These are phyloP conservation scores for Aspergillus arachidicola DNA, from an alignment of 2,329 filamentous ascomycete genomes.

Conservation along the genomic window DNA sequence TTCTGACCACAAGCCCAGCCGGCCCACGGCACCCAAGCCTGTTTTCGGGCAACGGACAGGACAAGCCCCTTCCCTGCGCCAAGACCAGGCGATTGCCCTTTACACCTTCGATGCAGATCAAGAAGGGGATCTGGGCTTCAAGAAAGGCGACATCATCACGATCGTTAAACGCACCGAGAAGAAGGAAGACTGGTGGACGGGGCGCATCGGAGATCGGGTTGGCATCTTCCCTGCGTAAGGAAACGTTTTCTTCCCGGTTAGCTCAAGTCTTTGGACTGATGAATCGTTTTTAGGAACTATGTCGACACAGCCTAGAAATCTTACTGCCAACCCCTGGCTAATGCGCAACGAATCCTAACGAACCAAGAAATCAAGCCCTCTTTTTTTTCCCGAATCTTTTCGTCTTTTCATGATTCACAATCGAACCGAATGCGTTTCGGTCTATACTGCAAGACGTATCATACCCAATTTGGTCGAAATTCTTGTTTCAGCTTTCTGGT, in stretches of 20 bases:
- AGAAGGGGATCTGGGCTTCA: conserved; percentile 88
- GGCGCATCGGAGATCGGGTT: conserved; percentile 78
- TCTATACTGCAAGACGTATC: background rate
- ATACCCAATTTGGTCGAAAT: conserved; percentile 6
- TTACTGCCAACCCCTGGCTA: conserved; percentile 17
- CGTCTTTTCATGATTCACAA: conserved; percentile 1
- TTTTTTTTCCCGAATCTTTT: background rate
- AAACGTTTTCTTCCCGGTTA: background rate
- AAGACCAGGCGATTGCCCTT: conserved; percentile 84
- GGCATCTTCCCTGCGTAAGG: conserved; percentile 87
- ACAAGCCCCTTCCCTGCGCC: conserved; percentile 38
- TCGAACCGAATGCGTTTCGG: background rate
- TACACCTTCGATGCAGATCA: conserved; percentile 96
- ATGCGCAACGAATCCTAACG: conserved; percentile 29
- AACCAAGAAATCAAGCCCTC: conserved; percentile 10
- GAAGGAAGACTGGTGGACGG: conserved; percentile 97
- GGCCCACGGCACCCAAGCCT: conserved; percentile 88
- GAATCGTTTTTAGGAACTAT: conserved; percentile 34
- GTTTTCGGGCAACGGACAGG: conserved; percentile 64
- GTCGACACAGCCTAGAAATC: conserved; percentile 35
- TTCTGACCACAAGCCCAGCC: conserved; percentile 66
- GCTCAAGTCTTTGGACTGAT: conserved; percentile 14
- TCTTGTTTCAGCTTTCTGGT: conserved; percentile 9
- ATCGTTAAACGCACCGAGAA: conserved; percentile 93
- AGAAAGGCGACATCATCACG: conserved; percentile 95